Evolutionary conservation across 306 rosid genomes (phyloP).

Genomic region (Fragaria nilgerrensis): DNA sequence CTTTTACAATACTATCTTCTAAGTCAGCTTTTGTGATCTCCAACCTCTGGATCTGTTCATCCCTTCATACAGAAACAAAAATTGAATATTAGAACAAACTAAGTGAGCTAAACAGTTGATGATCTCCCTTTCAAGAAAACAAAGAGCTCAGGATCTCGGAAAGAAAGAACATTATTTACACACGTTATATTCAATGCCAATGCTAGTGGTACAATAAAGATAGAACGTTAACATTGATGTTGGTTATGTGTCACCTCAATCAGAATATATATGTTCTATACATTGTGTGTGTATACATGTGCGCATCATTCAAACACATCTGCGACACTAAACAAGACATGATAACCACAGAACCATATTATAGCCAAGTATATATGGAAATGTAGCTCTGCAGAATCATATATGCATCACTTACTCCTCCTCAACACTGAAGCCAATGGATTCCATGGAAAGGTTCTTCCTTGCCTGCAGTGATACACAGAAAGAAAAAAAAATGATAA

Average conservation of each 20-base stretch:
- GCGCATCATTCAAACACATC: neutral
- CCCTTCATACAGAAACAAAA: conserved; percentile 48
- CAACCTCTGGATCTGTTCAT: conserved; percentile 63
- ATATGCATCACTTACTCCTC: conserved; percentile 74
- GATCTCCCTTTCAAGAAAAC: neutral
- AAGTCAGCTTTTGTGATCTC: conserved; percentile 60
- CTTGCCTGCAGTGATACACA: conserved; percentile 56
- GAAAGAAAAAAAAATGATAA: conserved; percentile 14
- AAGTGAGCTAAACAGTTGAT: neutral
- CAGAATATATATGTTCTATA: neutral
- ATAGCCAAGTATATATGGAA: conserved; percentile 7
- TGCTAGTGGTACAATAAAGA: neutral
- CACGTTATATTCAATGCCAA: neutral
- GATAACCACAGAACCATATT: conserved; percentile 12
- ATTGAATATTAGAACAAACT: conserved; percentile 22
- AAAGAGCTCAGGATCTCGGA: too few species aligned
- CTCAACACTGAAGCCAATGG: conserved; percentile 48
- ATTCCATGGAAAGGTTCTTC: conserved; percentile 95
- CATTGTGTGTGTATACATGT: neutral
- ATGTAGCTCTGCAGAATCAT: conserved; percentile 21
- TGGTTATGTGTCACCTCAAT: neutral
- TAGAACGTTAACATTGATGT: neutral
- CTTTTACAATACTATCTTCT: conserved; percentile 51
- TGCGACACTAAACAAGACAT: conserved; percentile 7
- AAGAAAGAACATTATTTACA: too few species aligned